Conservation (phyloP, 495 filamentous ascomycete genomes). For the Trichoderma erinaceum region DNA sequence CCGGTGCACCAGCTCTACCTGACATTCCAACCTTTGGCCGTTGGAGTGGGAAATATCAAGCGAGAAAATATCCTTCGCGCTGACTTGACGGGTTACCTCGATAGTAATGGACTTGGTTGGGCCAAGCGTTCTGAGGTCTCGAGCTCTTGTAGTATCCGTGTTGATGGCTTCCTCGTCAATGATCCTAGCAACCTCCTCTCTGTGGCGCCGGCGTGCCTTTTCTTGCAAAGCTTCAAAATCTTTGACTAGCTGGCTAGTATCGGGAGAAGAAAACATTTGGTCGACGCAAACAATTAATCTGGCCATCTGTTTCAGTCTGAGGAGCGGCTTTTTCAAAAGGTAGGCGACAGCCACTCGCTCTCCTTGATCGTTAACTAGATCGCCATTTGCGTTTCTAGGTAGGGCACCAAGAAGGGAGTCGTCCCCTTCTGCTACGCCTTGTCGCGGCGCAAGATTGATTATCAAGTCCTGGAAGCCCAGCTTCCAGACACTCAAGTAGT, state of each 20-base stretch:
- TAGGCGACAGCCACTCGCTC: conserved; percentile 94
- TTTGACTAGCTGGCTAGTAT: conserved; percentile 26
- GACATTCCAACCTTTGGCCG: conserved; percentile 81
- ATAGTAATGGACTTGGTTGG: conserved; percentile 63
- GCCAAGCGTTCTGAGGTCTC: conserved; percentile 70
- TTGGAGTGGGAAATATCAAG: conserved; percentile 81
- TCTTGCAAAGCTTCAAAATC: conserved; percentile 65
- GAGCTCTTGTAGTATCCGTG: conserved; percentile 70
- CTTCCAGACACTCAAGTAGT: conserved; percentile 87
- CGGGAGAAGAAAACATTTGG: conserved; percentile 26
- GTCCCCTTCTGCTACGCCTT: conserved; percentile 41
- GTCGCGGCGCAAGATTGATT: conserved; percentile 77
- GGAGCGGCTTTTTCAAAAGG: conserved; percentile 80
- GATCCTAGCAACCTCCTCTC: conserved; percentile 79
- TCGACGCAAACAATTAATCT: conserved; percentile 61
- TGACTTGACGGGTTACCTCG: conserved; percentile 67
- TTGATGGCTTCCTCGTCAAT: conserved; percentile 85
- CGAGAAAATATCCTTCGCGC: conserved; percentile 82
- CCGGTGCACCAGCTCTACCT: conserved; percentile 79
- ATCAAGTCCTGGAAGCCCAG: conserved; percentile 94
- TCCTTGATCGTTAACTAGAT: conserved; percentile 69
- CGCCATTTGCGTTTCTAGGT: conserved; percentile 69
- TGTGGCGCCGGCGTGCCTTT: conserved; percentile 68
- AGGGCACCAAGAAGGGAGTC: conserved; percentile 61
- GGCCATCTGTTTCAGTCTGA: conserved; percentile 79